phyloP scores from a whole-genome alignment of 148 eudicot genomes.

The Euryodendron excelsum region DNA sequence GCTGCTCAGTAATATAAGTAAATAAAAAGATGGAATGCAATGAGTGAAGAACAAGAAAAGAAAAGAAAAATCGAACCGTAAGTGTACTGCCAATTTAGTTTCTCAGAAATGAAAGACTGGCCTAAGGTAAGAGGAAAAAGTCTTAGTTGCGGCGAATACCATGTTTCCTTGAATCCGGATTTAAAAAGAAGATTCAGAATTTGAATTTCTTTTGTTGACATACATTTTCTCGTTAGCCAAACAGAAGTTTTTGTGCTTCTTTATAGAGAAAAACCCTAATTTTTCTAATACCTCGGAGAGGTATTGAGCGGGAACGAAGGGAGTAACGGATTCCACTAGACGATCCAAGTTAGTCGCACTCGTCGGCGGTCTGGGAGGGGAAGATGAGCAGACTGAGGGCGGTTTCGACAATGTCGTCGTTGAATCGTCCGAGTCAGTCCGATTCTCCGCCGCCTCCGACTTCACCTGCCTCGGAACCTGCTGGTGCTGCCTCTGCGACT shows the following conservation, averaged over 20 bases:
- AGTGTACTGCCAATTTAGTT: neutral
- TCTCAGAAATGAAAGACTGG: neutral
- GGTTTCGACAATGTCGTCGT: conserved; percentile 32
- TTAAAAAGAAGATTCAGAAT: neutral
- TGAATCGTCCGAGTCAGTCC: conserved; percentile 27
- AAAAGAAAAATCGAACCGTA: neutral
- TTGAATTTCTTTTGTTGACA: neutral
- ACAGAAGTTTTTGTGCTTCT: neutral
- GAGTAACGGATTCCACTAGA: conserved; percentile 44
- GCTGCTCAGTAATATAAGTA: neutral
- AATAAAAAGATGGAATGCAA: neutral
- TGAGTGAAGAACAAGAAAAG: neutral
- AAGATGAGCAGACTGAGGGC: conserved; percentile 17
- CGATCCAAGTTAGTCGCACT: conserved; percentile 40
- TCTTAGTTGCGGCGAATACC: neutral
- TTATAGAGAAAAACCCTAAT: neutral
- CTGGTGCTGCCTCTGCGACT: conserved; percentile 11
- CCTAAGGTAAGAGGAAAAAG: neutral
- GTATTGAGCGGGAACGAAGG: conserved; percentile 26
- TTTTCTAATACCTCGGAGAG: conserved; percentile 28
- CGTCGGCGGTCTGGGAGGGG: conserved; percentile 8
- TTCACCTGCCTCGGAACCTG: conserved; percentile 12
- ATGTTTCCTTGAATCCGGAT: neutral
- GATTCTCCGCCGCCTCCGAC: conserved; percentile 22
- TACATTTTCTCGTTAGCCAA: conserved; percentile 7